Percentiles rank a stretch among this genome's conserved stretches.
Evolutionary conservation across 164 flowering plant genomes (phyloP).

Genomic region (Chimonanthus praecox): DNA sequence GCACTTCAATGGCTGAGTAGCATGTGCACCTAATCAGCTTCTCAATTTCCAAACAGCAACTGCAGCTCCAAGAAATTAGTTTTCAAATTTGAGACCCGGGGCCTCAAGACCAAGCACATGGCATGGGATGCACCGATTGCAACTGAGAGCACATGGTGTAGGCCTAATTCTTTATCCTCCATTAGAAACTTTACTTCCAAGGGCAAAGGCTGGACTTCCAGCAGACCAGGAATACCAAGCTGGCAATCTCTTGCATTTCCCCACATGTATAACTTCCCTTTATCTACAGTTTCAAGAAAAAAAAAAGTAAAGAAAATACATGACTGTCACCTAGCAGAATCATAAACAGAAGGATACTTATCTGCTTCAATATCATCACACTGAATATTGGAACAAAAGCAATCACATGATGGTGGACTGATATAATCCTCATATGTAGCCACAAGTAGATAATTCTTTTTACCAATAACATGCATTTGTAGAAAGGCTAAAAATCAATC

Average conservation of each 20-base stretch:
- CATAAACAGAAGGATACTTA: not conserved
- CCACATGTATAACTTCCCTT: conserved; percentile 88
- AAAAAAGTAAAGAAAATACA: not conserved
- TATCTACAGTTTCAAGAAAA: conserved; percentile 36
- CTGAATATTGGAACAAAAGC: not conserved
- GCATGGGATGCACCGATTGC: conserved; percentile 89
- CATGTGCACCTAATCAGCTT: not conserved
- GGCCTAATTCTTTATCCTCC: conserved; percentile 65
- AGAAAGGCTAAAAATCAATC: too few species aligned
- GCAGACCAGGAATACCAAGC: conserved; percentile 85
- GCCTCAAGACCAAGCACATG: conserved; percentile 53
- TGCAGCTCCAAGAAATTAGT: not conserved
- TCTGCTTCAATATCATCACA: not conserved
- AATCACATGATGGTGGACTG: not conserved
- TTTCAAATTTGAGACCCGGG: not conserved
- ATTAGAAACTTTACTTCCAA: conserved; percentile 66
- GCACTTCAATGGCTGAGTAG: not conserved
- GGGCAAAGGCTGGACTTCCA: conserved; percentile 57
- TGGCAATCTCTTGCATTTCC: conserved; percentile 81
- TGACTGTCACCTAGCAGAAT: not conserved
- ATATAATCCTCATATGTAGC: not conserved
- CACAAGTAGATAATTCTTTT: too few species aligned
- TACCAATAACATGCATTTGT: too few species aligned
- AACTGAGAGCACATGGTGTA: conserved; percentile 56
- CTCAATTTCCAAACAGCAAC: not conserved